Conservation (phyloP, 495 filamentous ascomycete genomes). For the Xylaria acuta region DNA sequence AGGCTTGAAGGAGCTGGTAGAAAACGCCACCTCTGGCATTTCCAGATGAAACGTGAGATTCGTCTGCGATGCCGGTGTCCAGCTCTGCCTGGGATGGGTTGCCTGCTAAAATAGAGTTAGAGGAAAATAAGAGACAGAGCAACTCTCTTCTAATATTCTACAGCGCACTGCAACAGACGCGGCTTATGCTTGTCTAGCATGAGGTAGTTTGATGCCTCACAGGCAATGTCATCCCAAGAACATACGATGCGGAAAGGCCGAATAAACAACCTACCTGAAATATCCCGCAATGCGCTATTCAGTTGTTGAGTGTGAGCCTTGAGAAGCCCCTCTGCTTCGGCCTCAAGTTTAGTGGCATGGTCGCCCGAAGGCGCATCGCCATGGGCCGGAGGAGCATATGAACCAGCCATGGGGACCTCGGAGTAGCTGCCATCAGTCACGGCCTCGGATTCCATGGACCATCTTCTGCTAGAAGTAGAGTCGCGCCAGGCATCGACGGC, state of each 20-base stretch:
- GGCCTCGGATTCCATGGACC: constrained; percentile 15
- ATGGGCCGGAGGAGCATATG: constrained; percentile 5
- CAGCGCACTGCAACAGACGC: background rate
- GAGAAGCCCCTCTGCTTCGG: constrained; percentile 16
- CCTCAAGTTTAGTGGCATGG: background rate
- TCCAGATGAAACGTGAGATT: constrained; percentile 15
- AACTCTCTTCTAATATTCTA: background rate
- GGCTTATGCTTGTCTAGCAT: background rate
- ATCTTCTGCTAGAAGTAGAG: background rate
- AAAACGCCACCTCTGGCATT: constrained; percentile 20
- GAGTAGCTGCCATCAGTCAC: constrained; percentile 15
- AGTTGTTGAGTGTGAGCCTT: constrained; percentile 16
- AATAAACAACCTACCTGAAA: constrained; percentile 7
- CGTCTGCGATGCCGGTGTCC: background rate
- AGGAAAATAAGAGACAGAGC: background rate
- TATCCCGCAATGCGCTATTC: background rate
- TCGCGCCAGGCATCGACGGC: constrained; percentile 11
- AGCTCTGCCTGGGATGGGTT: background rate
- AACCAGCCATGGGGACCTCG: constrained; percentile 11
- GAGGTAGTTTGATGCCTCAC: background rate
- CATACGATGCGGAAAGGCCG: background rate
- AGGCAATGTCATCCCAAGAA: background rate
- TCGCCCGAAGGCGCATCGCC: background rate
- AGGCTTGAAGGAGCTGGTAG: constrained; percentile 26
- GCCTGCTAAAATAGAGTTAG: constrained; percentile 8